Conservation (phyloP, 192 early-diverging fungal genomes). For the Funneliformis mosseae region DNA sequence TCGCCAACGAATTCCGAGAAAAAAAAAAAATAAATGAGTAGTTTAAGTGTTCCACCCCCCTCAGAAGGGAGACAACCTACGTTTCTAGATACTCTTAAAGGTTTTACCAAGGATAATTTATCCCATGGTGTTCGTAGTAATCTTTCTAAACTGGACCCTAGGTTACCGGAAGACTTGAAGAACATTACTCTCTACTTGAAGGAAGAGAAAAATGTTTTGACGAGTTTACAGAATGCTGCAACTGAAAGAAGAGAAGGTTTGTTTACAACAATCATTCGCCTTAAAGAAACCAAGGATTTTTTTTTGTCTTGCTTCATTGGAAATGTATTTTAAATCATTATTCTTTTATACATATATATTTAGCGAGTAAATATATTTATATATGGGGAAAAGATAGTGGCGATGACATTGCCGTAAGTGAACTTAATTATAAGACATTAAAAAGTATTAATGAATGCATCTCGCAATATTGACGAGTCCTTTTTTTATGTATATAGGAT, state of each 20-base stretch:
- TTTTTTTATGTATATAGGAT: constrained; percentile 19
- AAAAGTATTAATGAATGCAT: not conserved
- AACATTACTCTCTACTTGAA: constrained; percentile 23
- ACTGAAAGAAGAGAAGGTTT: constrained; percentile 31
- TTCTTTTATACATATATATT: not conserved
- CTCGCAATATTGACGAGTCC: not conserved
- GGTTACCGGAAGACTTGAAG: constrained; percentile 23
- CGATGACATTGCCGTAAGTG: constrained; percentile 29
- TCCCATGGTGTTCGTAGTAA: constrained; percentile 27
- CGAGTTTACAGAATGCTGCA: constrained; percentile 29
- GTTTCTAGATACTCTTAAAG: constrained; percentile 12
- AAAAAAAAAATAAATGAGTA: constrained; percentile 13
- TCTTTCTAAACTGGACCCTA: constrained; percentile 21
- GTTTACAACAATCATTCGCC: not conserved
- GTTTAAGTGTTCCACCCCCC: not conserved
- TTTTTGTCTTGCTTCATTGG: not conserved
- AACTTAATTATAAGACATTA: too few species aligned
- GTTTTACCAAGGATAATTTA: constrained; percentile 20
- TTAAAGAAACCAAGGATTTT: not conserved
- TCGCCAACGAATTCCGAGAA: not conserved
- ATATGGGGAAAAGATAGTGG: constrained; percentile 23
- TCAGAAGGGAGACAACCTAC: not conserved
- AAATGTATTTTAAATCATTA: not conserved
- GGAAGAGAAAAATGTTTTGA: constrained; percentile 31
- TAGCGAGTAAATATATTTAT: constrained; percentile 26